Evolutionary conservation across 371 early-diverging fungal species (phyloP).

Genomic region (Apophysomyces ossiformis): DNA sequence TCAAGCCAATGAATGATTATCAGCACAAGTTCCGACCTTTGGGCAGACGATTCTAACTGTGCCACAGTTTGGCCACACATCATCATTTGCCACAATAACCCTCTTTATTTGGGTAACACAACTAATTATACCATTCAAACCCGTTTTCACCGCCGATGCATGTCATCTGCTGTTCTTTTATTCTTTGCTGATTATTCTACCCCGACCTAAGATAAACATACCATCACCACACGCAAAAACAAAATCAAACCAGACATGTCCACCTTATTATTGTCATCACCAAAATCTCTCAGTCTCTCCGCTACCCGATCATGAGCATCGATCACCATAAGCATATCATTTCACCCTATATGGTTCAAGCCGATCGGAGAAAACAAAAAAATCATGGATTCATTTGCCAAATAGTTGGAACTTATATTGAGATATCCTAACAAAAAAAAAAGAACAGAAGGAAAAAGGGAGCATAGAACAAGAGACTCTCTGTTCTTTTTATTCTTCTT

Average conservation of each 20-base stretch:
- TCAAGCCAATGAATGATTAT: background rate
- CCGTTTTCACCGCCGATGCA: constrained; percentile 12
- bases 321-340: too few relatives aligned
- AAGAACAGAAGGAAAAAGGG: background rate
- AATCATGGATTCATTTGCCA: background rate
- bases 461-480: background rate
- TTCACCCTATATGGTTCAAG: too few relatives aligned
- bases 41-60: background rate
- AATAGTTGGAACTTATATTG: background rate
- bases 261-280: too few relatives aligned
- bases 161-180: background rate
- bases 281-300: too few relatives aligned
- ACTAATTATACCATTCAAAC: constrained; percentile 7
- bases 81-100: constrained; percentile 5
- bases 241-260: too few relatives aligned
- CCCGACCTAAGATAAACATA: background rate
- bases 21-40: background rate
- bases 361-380: background rate
- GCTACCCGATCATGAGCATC: too few relatives aligned
- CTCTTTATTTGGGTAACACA: background rate
- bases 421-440: background rate
- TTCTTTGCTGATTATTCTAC: background rate
- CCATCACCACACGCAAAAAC: background rate
- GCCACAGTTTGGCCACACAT: constrained; percentile 2
- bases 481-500: background rate